Conservation (phyloP, 1,139 yeast genomes). For the Saccharomycopsis hybrid region DNA sequence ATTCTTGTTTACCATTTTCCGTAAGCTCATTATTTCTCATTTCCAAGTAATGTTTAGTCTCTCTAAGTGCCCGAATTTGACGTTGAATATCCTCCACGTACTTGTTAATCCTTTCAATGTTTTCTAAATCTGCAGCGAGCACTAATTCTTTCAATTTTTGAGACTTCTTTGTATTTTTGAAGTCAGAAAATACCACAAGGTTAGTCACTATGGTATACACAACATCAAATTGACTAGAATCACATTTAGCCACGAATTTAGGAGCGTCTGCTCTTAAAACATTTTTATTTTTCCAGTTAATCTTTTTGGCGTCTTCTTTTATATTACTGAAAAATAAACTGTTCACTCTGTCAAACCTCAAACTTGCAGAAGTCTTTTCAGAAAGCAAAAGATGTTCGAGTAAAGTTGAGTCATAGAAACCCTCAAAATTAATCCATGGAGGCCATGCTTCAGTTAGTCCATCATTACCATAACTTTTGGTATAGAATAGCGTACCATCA, state of each 20-base stretch:
- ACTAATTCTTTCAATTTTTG: slow-evolving; percentile 48
- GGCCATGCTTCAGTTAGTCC: slow-evolving; percentile 48
- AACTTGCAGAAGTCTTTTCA: slow-evolving; percentile 52
- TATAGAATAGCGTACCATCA: slow-evolving; percentile 33
- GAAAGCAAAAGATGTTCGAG: slow-evolving; percentile 6
- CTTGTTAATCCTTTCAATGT: slow-evolving; percentile 48
- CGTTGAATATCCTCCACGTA: slow-evolving; percentile 51
- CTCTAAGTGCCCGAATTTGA: slow-evolving; percentile 40
- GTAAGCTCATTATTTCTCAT: slow-evolving; percentile 1
- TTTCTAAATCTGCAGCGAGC: slow-evolving; percentile 62
- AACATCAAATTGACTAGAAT: slow-evolving; percentile 66
- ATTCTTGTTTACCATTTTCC: slow-evolving; percentile 26
- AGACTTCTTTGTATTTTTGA: slow-evolving; percentile 40
- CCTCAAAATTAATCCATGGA: slow-evolving; percentile 62
- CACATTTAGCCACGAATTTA: slow-evolving; percentile 60
- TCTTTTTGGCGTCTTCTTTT: neutral
- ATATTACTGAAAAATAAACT: slow-evolving; percentile 30
- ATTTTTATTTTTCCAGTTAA: slow-evolving; percentile 4
- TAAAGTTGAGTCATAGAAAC: slow-evolving; percentile 48
- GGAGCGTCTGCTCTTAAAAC: slow-evolving; percentile 56
- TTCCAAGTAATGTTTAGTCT: slow-evolving; percentile 34
- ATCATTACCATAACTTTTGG: slow-evolving; percentile 14
- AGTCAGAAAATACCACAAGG: slow-evolving; percentile 57
- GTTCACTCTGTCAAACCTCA: slow-evolving; percentile 43
- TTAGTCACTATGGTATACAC: slow-evolving; percentile 60